Conservation (phyloP, 345 rosid genomes). For the Atalantia buxifolia region DNA sequence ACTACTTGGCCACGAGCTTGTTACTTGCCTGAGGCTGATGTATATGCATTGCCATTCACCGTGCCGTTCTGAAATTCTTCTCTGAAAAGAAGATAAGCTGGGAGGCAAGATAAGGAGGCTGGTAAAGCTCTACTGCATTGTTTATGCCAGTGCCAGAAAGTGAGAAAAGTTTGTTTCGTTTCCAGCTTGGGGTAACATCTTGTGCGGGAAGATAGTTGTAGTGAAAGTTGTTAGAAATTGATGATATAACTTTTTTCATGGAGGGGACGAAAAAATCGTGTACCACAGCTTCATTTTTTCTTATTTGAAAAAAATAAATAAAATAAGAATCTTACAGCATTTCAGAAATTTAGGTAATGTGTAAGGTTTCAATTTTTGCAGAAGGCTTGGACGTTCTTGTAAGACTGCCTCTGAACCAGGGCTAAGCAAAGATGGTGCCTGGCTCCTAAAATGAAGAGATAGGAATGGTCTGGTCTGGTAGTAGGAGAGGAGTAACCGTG, state of each 20-base stretch:
- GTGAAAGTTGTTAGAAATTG: not conserved
- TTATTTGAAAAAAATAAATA: not conserved
- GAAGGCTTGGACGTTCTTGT: too few relatives aligned
- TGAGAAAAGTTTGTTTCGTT: too few relatives aligned
- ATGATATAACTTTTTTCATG: not conserved
- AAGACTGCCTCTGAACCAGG: too few relatives aligned
- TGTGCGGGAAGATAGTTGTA: conserved; percentile 1
- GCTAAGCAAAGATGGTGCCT: too few relatives aligned
- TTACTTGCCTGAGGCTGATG: conserved; percentile 37
- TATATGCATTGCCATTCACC: conserved; percentile 50
- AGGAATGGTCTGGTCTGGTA: too few relatives aligned
- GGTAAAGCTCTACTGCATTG: not conserved
- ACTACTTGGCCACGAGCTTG: conserved; percentile 28
- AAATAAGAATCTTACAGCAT: not conserved
- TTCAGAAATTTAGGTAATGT: not conserved
- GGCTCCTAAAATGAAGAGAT: too few relatives aligned
- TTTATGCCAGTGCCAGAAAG: not conserved
- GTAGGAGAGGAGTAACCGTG: too few relatives aligned
- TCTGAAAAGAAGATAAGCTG: not conserved
- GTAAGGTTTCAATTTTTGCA: not conserved
- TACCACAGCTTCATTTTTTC: conserved; percentile 3
- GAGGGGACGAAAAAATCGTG: not conserved
- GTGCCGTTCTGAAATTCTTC: conserved; percentile 35
- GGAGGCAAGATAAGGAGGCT: not conserved
- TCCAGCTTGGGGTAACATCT: not conserved